Evolutionary conservation across 345 rosid genomes (phyloP).

Genomic region (Hibiscus syriacus): DNA sequence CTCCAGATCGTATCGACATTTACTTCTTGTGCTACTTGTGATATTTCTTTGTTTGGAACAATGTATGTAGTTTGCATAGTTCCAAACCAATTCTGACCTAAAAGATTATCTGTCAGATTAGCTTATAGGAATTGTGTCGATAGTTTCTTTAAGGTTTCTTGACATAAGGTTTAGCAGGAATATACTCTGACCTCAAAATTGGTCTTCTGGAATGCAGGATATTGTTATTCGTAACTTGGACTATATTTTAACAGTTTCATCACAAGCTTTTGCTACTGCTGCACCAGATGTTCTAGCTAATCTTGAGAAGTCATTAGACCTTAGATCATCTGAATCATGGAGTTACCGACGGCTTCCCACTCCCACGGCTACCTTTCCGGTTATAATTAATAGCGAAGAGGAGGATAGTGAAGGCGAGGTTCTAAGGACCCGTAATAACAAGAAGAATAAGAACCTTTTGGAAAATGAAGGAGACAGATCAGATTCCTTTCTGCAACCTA

Average conservation of each 20-base stretch:
- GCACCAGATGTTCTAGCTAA: constrained; percentile 65
- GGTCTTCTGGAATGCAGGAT: constrained; percentile 50
- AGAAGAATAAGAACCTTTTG: constrained; percentile 18
- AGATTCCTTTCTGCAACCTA: constrained; percentile 56
- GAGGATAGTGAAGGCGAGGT: constrained; percentile 60
- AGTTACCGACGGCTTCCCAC: constrained; percentile 80
- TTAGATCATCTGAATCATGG: constrained; percentile 86
- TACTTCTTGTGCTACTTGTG: background rate
- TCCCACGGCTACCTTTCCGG: constrained; percentile 79
- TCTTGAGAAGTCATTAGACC: constrained; percentile 73
- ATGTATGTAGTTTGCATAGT: background rate
- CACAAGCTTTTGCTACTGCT: constrained; percentile 63
- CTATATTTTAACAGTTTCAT: constrained; percentile 58
- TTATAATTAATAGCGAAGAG: constrained; percentile 69
- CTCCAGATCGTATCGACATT: background rate
- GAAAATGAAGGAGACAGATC: constrained; percentile 27
- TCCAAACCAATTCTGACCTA: background rate
- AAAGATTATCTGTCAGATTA: background rate
- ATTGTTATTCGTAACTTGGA: constrained; percentile 82
- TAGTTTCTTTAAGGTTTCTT: background rate
- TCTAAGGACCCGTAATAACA: constrained; percentile 54
- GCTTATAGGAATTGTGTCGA: background rate
- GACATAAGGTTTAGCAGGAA: background rate
- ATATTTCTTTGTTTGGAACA: background rate
- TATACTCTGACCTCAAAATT: constrained; percentile 2